Percentiles rank a stretch among this genome's conserved stretches.
These are phyloP conservation scores for Colletotrichum tofieldiae DNA, from an alignment of 2,329 filamentous ascomycete species.

Conservation along the genomic window DNA sequence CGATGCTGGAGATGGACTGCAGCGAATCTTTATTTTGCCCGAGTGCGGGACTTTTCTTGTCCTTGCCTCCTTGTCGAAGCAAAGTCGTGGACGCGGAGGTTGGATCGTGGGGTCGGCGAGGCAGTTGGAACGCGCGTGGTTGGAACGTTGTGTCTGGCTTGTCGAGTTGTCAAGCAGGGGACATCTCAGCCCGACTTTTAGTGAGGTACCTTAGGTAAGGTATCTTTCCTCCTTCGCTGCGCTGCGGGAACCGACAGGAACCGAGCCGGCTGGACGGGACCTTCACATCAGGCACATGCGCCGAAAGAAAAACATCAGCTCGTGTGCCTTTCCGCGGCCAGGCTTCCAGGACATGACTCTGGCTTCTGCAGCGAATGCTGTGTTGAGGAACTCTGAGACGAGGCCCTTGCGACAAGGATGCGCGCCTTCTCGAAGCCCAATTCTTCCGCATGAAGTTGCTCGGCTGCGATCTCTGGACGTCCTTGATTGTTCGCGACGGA, in stretches of 20 bases:
- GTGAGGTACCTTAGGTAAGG: not conserved
- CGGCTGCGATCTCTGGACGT: not conserved
- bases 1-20: not conserved
- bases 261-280: conserved; percentile 23
- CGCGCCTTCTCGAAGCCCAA: not conserved
- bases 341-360: conserved; percentile 26
- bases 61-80: not conserved
- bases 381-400: conserved; percentile 7
- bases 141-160: not conserved
- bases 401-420: conserved; percentile 20
- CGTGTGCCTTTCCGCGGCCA: not conserved
- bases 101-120: conserved; percentile 14
- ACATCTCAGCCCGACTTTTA: not conserved
- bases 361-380: conserved; percentile 11
- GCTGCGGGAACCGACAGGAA: conserved; percentile 25
- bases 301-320: not conserved
- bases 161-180: too few species aligned
- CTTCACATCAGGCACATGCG: conserved; percentile 13
- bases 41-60: conserved; percentile 15
- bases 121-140: conserved; percentile 6
- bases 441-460: conserved; percentile 6
- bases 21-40: conserved; percentile 1
- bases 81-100: not conserved
- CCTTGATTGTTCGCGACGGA: not conserved
- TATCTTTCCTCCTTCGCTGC: not conserved